Evolutionary conservation across 441 rosid species (phyloP), one percentile per base, ranked within the genome.

Genomic region (Pelargonium fulgidum): DNA sequence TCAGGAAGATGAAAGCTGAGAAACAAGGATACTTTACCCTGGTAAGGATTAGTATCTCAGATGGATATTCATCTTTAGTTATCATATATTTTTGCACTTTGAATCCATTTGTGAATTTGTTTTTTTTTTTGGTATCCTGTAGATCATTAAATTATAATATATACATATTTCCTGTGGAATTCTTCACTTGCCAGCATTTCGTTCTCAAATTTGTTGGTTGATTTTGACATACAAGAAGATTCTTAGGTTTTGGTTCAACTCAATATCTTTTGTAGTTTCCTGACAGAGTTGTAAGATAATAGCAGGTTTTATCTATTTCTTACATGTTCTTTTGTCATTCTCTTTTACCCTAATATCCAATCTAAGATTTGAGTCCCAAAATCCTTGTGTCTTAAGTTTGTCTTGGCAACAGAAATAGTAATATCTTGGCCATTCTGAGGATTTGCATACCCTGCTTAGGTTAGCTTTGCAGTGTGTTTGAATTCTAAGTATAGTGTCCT

Each of bases 1-100:
- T 41, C 86, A 94, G 99, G 99, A 94, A 88, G 79, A 91, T 94
- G 99, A 92, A 87, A 81, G 82, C 96, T 65, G 96, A 91, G 83
- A 94, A 87, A 78, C 99, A 91, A 71, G 99, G 96, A 67, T 94
- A 94, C 83, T 94, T 94, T 72, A 94, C 96, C 47, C 70, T 85
- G 89, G 97, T 90, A 80, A 85, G 54, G 54, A 70, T 41, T 65
- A 70, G 70, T 42, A 52, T 7, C 11, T 42, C 47, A 10, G 10
- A 42, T 42, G 47, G 47, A 42, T 7, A 7, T 42, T 42, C 47
- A 42, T 7, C 47, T 42, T 42, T 13, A 8, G 13, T 20, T 17
- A 59, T 64, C 61, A 7, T 41, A 4, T 48, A 12, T 62, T 22
- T n/a, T 16, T 72, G 9, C 19, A 14, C 2, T 10, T 16, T 65